phyloP scores from a whole-genome alignment of 2,329 filamentous ascomycete species.

The Capronia epimyces region DNA sequence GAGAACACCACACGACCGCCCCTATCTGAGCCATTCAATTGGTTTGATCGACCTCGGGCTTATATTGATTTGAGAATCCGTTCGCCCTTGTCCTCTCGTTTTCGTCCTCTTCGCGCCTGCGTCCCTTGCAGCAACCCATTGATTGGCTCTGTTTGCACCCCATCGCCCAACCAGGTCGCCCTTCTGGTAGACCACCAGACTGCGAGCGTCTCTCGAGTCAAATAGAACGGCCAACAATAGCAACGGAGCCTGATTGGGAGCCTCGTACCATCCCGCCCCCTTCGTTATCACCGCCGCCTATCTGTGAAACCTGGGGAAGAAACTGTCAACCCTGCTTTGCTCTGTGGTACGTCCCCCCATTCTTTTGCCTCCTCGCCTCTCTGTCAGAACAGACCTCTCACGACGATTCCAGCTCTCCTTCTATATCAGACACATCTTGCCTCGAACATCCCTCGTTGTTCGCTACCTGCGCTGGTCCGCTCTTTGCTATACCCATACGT shows the following conservation, averaged over 20 bases:
- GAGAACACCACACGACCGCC: neutral
- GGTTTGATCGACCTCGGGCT: constrained; percentile 2
- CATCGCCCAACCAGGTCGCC: constrained; percentile 19
- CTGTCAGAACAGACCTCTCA: neutral
- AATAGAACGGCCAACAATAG: constrained; percentile 20
- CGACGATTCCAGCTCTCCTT: neutral
- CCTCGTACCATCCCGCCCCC: constrained; percentile 20
- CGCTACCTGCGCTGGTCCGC: constrained; percentile 18
- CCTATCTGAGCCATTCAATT: constrained; percentile 4
- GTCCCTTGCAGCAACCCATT: constrained; percentile 16
- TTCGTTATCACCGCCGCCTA: constrained; percentile 17
- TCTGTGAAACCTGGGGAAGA: constrained; percentile 23
- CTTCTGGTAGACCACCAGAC: neutral
- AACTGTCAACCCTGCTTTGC: constrained; percentile 5
- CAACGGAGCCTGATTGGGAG: constrained; percentile 13
- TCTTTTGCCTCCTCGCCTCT: constrained; percentile 15
- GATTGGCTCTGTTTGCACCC: constrained; percentile 24
- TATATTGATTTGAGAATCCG: constrained; percentile 19
- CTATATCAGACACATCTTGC: constrained; percentile 10
- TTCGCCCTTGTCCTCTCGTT: constrained; percentile 13
- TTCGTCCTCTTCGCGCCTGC: constrained; percentile 20
- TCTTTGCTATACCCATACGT: constrained; percentile 5
- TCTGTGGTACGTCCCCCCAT: constrained; percentile 10
- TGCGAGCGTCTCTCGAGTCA: neutral
- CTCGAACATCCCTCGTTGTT: constrained; percentile 18